A percentile compares a stretch with the other conserved stretches of the same genome.
These are phyloP conservation scores for Cyberlindnera lachancei DNA, from an alignment of 805 yeast genomes.

Conservation along the genomic window DNA sequence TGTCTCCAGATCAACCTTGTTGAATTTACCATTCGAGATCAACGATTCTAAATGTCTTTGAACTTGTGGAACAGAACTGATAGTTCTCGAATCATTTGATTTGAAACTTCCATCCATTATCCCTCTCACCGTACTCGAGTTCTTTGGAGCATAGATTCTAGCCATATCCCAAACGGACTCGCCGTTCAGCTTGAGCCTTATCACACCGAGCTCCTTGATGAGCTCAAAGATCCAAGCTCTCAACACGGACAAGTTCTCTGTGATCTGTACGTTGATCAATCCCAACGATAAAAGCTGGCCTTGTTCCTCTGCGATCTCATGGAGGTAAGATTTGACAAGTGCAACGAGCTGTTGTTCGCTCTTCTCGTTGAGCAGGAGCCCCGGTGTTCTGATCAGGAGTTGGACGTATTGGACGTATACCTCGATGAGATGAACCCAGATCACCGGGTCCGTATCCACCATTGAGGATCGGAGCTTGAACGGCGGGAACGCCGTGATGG, in stretches of 20 bases:
- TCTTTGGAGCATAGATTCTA: slow-evolving; percentile 40
- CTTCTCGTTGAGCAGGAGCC: slow-evolving; percentile 38
- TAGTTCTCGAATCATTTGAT: slow-evolving; percentile 23
- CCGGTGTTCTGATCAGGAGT: slow-evolving; percentile 26
- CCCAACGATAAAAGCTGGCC: slow-evolving; percentile 62
- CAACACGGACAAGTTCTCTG: slow-evolving; percentile 40
- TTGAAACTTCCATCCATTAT: slow-evolving; percentile 44
- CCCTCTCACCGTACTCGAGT: slow-evolving; percentile 38
- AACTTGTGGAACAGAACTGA: slow-evolving; percentile 31
- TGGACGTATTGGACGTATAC: slow-evolving; percentile 50
- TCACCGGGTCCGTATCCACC: slow-evolving; percentile 77
- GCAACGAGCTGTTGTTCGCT: slow-evolving; percentile 51
- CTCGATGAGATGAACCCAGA: slow-evolving; percentile 69
- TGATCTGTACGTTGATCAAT: slow-evolving; percentile 62
- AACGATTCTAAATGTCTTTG: slow-evolving; percentile 45
- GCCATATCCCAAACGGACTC: slow-evolving; percentile 60
- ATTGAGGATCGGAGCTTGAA: slow-evolving; percentile 67
- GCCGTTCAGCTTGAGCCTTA: slow-evolving; percentile 50
- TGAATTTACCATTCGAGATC: slow-evolving; percentile 27
- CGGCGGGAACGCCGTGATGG: slow-evolving; percentile 68
- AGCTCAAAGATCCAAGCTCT: slow-evolving; percentile 37
- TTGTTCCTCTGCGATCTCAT: slow-evolving; percentile 55
- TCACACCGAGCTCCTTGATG: slow-evolving; percentile 45
- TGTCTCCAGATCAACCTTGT: slow-evolving; percentile 12
- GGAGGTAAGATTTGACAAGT: slow-evolving; percentile 50